Conservation (phyloP, 2,329 filamentous ascomycete genomes). For the Exophiala aquamarina region DNA sequence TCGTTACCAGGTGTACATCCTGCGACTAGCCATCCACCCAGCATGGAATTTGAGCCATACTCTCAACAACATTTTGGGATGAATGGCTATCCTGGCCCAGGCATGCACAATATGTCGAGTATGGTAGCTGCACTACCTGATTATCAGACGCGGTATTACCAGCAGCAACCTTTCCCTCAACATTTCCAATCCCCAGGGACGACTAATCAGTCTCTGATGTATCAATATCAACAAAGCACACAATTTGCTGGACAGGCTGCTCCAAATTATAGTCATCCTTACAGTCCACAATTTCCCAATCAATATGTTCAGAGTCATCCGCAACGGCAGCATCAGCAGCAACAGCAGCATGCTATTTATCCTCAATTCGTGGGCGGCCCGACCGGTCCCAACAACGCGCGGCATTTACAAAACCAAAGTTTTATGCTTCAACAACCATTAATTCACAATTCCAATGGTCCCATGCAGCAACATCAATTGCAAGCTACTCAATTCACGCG, state of each 20-base stretch:
- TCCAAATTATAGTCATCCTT: constrained; percentile 16
- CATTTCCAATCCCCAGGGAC: constrained; percentile 13
- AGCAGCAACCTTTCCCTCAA: constrained; percentile 24
- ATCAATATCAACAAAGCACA: constrained; percentile 27
- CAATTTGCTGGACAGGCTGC: constrained; percentile 30
- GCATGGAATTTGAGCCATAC: constrained; percentile 24
- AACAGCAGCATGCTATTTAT: constrained; percentile 7
- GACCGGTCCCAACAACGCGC: constrained; percentile 2
- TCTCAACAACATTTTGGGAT: constrained; percentile 23
- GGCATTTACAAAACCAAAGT: constrained; percentile 13
- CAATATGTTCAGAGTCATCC: constrained; percentile 23
- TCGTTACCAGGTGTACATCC: constrained; percentile 3
- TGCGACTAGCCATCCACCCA: constrained; percentile 6
- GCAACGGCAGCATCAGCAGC: no score
- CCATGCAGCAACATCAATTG: constrained; percentile 13
- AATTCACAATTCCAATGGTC: constrained; percentile 6
- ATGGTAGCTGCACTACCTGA: constrained; percentile 30
- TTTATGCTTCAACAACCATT: constrained; percentile 19
- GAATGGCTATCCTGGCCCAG: constrained; percentile 8
- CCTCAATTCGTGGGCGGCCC: constrained; percentile 11
- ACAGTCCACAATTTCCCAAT: constrained; percentile 26
- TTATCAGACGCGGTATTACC: constrained; percentile 24
- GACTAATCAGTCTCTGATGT: constrained; percentile 21
- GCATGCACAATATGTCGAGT: constrained; percentile 29
- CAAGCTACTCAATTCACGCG: constrained; percentile 16